Percentiles rank a stretch among this genome's conserved stretches.
Evolutionary conservation across 441 rosid species (phyloP).

Genomic region (Pelargonium exstipulatum): DNA sequence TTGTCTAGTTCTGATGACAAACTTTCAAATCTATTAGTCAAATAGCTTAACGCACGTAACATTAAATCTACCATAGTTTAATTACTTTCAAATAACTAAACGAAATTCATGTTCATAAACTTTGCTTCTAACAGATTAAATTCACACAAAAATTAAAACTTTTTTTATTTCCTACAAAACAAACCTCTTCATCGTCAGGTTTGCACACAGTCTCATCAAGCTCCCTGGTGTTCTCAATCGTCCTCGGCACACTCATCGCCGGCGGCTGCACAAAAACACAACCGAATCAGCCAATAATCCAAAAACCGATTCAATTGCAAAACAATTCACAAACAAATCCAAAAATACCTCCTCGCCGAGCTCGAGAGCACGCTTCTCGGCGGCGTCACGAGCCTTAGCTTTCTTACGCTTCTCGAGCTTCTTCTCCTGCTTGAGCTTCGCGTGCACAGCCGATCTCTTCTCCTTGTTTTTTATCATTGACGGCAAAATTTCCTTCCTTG

Average conservation of each 20-base stretch:
- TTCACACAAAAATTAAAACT: too few relatives aligned
- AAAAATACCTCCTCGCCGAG: constrained; percentile 81
- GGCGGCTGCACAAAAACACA: constrained; percentile 45
- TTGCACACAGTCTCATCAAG: constrained; percentile 75
- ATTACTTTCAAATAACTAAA: too few relatives aligned
- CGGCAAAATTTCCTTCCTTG: constrained; percentile 52
- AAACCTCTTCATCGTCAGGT: constrained; percentile 92
- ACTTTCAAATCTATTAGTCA: too few relatives aligned
- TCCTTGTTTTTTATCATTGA: constrained; percentile 92
- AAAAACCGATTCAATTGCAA: too few relatives aligned
- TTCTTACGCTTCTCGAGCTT: constrained; percentile 81
- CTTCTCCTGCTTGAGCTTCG: constrained; percentile 73
- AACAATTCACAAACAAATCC: too few relatives aligned
- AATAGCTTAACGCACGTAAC: too few relatives aligned
- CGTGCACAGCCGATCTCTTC: constrained; percentile 66
- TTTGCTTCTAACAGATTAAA: too few relatives aligned
- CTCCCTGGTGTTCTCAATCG: constrained; percentile 89
- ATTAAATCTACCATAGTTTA: too few relatives aligned
- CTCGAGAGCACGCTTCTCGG: constrained; percentile 68
- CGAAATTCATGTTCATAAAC: too few relatives aligned
- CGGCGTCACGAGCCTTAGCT: constrained; percentile 65
- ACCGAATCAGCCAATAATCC: too few relatives aligned
- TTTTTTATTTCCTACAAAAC: background rate
- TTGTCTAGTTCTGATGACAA: too few relatives aligned
- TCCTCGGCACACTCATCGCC: constrained; percentile 55